phyloP scores from a whole-genome alignment of 2,329 filamentous ascomycete genomes.

The Diplodia sapinea region DNA sequence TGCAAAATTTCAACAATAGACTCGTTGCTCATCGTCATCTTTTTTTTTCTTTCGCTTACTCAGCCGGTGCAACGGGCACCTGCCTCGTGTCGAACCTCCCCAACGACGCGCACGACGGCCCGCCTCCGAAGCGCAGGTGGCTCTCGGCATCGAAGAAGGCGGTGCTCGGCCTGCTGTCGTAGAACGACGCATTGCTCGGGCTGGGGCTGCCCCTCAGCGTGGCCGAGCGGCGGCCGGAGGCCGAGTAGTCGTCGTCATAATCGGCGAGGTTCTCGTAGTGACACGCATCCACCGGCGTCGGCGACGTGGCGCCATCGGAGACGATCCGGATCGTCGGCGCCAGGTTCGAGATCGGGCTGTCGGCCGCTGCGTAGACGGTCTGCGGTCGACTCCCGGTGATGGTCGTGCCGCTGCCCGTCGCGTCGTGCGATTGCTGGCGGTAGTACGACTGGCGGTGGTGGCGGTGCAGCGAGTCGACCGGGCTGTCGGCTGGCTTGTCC shows the following conservation, averaged over 20 bases:
- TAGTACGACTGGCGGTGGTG: background rate
- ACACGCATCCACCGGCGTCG: background rate
- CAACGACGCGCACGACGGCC: background rate
- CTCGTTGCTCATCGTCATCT: no score
- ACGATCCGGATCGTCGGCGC: background rate
- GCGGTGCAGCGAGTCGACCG: background rate
- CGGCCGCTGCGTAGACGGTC: background rate
- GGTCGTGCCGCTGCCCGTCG: background rate
- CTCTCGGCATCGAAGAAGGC: background rate
- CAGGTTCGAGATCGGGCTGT: background rate
- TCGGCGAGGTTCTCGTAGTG: background rate
- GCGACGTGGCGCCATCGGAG: background rate
- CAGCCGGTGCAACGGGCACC: background rate
- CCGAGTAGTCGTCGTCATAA: background rate
- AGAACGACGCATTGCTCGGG: background rate
- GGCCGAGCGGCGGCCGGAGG: background rate
- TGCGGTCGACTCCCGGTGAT: background rate
- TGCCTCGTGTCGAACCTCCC: background rate
- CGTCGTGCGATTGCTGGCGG: background rate
- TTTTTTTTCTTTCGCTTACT: background rate
- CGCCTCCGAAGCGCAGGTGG: background rate
- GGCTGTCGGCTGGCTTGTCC: background rate
- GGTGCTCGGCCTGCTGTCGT: constrained; percentile 1
- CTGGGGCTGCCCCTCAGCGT: background rate
- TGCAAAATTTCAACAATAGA: no score